Evolutionary conservation across 768 basidiomycete species (phyloP).

Genomic region (Agaricus sinodeliciosus): DNA sequence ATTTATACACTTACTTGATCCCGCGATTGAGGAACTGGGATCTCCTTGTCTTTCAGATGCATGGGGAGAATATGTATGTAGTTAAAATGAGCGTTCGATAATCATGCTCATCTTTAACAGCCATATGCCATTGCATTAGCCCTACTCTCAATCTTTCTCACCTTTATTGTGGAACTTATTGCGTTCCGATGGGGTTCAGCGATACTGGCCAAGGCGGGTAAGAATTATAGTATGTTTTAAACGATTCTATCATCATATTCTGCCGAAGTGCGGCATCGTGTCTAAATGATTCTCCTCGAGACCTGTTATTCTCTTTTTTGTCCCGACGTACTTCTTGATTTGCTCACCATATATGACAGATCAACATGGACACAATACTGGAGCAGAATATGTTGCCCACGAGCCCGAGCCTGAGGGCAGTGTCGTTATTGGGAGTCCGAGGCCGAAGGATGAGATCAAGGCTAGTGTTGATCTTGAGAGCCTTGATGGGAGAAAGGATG

Average conservation of each 20-base stretch:
- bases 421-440: not conserved
- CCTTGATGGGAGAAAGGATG: not conserved
- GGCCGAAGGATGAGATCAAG: constrained; percentile 11
- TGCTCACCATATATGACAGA: constrained; percentile 30
- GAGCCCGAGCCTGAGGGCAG: constrained; percentile 40
- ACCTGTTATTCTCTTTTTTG: too few relatives aligned
- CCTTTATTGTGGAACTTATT: constrained; percentile 81
- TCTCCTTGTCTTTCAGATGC: constrained; percentile 53
- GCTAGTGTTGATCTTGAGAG: constrained; percentile 23
- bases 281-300: too few relatives aligned
- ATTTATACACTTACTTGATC: constrained; percentile 76
- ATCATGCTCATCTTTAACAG: constrained; percentile 27
- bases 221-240: constrained; percentile 44
- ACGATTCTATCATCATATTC: too few relatives aligned
- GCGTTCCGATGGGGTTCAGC: constrained; percentile 84
- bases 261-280: not conserved
- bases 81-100: constrained; percentile 19
- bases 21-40: constrained; percentile 62
- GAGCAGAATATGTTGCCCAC: constrained; percentile 28
- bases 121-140: constrained; percentile 80
- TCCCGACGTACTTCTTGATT: too few relatives aligned
- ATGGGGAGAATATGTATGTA: constrained; percentile 68
- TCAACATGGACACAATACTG: constrained; percentile 52
- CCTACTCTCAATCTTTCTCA: constrained; percentile 71
- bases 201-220: constrained; percentile 60